Conservation (phyloP, 805 yeast species). For the Spencermartinsiella europaea region DNA sequence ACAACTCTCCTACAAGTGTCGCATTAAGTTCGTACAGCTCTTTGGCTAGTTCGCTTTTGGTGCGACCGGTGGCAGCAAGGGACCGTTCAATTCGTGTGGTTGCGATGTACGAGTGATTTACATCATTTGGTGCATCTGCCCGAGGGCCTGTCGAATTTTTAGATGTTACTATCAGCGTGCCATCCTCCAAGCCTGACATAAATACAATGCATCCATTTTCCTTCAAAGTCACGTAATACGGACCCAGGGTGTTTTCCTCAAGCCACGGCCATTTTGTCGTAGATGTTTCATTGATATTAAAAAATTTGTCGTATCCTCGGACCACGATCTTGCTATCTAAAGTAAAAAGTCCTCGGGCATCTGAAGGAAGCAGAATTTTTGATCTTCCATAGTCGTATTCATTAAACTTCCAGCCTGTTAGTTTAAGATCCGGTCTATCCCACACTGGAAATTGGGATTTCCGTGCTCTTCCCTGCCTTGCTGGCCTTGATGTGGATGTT, state of each 20-base stretch:
- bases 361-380: constrained; percentile 53
- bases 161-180: constrained; percentile 79
- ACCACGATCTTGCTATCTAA: constrained; percentile 46
- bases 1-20: constrained; percentile 89
- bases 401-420: constrained; percentile 68
- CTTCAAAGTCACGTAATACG: constrained; percentile 74
- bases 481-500: constrained; percentile 1
- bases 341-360: constrained; percentile 79
- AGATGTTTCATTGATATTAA: constrained; percentile 65
- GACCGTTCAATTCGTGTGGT: constrained; percentile 53
- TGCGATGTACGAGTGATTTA: constrained; percentile 76
- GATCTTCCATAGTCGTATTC: constrained; percentile 80
- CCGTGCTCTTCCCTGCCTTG: constrained; percentile 20
- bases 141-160: constrained; percentile 81
- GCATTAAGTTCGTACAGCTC: constrained; percentile 45
- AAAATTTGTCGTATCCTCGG: constrained; percentile 93
- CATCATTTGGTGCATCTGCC: constrained; percentile 38
- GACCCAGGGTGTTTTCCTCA: constrained; percentile 53
- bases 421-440: constrained; percentile 23
- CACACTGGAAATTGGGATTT: constrained; percentile 21
- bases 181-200: constrained; percentile 70
- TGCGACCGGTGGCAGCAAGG: constrained; percentile 38
- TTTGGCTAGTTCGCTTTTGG: constrained; percentile 49
- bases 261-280: constrained; percentile 49
- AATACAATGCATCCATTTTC: constrained; percentile 93